Evolutionary conservation across 2,329 filamentous ascomycete species (phyloP).

Genomic region (Mariannaea sp.): DNA sequence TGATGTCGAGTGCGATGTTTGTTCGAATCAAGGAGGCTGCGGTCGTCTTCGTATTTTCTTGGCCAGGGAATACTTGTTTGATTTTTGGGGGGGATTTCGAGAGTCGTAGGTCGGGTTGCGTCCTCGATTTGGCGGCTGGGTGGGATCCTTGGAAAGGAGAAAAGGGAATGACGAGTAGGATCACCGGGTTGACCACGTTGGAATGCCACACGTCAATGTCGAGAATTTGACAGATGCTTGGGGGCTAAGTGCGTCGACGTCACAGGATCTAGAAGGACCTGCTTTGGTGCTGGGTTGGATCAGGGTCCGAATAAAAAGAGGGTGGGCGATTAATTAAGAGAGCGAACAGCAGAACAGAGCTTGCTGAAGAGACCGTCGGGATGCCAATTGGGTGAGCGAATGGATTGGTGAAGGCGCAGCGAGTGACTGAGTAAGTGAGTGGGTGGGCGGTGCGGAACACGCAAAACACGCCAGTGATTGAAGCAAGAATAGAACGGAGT

Average conservation of each 20-base stretch:
- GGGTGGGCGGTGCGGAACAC: slow-evolving; percentile 28
- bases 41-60: slow-evolving; percentile 11
- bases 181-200: slow-evolving; percentile 31
- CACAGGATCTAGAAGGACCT: slow-evolving; percentile 17
- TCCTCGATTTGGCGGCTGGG: slow-evolving; percentile 2
- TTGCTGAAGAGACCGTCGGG: slow-evolving; percentile 17
- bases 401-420: slow-evolving; percentile 19
- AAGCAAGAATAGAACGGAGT: slow-evolving; percentile 20
- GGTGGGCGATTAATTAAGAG: slow-evolving; percentile 26
- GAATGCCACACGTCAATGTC: slow-evolving; percentile 31
- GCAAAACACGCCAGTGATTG: slow-evolving; percentile 12
- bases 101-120: slow-evolving; percentile 16
- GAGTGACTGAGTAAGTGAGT: slow-evolving; percentile 26
- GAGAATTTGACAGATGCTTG: slow-evolving; percentile 13
- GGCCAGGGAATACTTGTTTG: too few species aligned
- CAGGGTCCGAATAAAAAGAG: slow-evolving; percentile 22
- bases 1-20: slow-evolving; percentile 19
- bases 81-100: slow-evolving; percentile 2
- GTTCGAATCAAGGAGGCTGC: slow-evolving; percentile 10
- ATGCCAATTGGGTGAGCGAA: slow-evolving; percentile 23
- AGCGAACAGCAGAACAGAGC: slow-evolving; percentile 18
- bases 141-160: slow-evolving; percentile 14
- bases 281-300: slow-evolving; percentile 5
- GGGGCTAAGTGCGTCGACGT: slow-evolving; percentile 15
- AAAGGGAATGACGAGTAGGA: slow-evolving; percentile 24